Evolutionary conservation across 1,284 basidiomycete genomes (phyloP).

Genomic region (Agaricales sp.): DNA sequence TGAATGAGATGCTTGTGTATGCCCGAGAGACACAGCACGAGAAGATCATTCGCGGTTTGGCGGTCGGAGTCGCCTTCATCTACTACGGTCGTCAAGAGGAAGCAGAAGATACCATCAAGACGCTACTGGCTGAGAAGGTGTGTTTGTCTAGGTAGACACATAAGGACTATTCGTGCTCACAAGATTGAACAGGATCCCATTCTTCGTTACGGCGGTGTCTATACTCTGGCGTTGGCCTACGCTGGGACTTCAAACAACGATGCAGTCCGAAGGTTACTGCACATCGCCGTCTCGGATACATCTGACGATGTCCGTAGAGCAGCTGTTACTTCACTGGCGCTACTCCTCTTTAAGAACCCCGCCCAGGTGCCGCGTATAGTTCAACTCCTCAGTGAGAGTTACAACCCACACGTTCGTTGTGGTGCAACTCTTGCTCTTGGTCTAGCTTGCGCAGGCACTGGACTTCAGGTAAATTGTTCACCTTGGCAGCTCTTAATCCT

Average conservation of each 20-base stretch:
- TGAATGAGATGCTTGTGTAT: conserved; percentile 91
- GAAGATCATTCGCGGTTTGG: conserved; percentile 93
- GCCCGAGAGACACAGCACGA: conserved; percentile 95
- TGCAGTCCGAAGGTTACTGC: conserved; percentile 82
- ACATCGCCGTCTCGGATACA: conserved; percentile 94
- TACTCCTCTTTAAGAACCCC: conserved; percentile 93
- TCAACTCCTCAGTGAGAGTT: conserved; percentile 91
- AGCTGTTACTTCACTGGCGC: conserved; percentile 89
- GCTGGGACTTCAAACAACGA: conserved; percentile 91
- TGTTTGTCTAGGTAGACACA: conserved; percentile 14
- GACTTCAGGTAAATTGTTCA: conserved; percentile 54
- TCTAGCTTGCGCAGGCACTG: conserved; percentile 95
- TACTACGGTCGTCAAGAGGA: conserved; percentile 88
- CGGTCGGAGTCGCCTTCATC: conserved; percentile 84
- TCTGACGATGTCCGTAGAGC: conserved; percentile 93
- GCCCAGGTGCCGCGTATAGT: conserved; percentile 91
- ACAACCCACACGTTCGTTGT: conserved; percentile 96
- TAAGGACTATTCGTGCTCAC: conserved; percentile 3
- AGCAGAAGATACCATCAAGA: conserved; percentile 71
- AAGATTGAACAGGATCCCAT: conserved; percentile 74
- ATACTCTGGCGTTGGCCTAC: conserved; percentile 89
- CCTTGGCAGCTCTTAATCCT: conserved; percentile 2
- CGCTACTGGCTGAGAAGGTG: conserved; percentile 80
- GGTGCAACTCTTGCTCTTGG: conserved; percentile 92
- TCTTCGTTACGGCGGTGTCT: conserved; percentile 91